Percentiles rank a stretch among this genome's conserved stretches.
Conservation (phyloP, 1,284 basidiomycete genomes). For the Pisolithus thermaeus region DNA sequence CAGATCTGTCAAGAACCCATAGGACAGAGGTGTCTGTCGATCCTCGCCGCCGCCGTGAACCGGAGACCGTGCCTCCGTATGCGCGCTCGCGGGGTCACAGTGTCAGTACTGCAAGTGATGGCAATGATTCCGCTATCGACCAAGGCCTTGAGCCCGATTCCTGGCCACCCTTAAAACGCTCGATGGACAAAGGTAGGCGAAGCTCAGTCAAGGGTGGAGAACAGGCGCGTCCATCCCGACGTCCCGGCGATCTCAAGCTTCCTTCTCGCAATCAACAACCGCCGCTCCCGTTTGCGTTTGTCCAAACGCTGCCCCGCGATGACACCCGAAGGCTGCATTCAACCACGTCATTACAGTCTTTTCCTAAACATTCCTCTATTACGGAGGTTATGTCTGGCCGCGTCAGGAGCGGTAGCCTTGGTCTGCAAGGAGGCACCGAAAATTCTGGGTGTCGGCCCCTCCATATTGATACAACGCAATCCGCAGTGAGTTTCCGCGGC, state of each 20-base stretch:
- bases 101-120: constrained; percentile 38
- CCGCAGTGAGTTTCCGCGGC: constrained; percentile 21
- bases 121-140: constrained; percentile 21
- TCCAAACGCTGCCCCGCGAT: constrained; percentile 32
- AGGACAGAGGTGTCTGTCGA: constrained; percentile 21
- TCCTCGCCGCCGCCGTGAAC: constrained; percentile 23
- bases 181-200: constrained; percentile 29
- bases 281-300: constrained; percentile 10
- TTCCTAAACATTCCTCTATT: constrained; percentile 27
- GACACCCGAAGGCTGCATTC: constrained; percentile 36
- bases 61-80: constrained; percentile 31
- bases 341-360: constrained; percentile 38
- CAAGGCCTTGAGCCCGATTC: constrained; percentile 22
- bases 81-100: constrained; percentile 51
- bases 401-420: constrained; percentile 53
- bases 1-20: constrained; percentile 14
- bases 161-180: constrained; percentile 27
- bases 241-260: constrained; percentile 33
- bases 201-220: constrained; percentile 28
- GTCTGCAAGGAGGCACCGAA: constrained; percentile 29
- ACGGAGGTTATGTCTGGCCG: constrained; percentile 32
- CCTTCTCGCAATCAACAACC: constrained; percentile 30
- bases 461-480: constrained; percentile 32
- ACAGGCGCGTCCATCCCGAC: constrained; percentile 22
- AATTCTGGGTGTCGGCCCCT: constrained; percentile 30